Evolutionary conservation across 2,329 filamentous ascomycete genomes (phyloP), one percentile per base, ranked within the genome.

Genomic region (Ceratocystis ficicola): DNA sequence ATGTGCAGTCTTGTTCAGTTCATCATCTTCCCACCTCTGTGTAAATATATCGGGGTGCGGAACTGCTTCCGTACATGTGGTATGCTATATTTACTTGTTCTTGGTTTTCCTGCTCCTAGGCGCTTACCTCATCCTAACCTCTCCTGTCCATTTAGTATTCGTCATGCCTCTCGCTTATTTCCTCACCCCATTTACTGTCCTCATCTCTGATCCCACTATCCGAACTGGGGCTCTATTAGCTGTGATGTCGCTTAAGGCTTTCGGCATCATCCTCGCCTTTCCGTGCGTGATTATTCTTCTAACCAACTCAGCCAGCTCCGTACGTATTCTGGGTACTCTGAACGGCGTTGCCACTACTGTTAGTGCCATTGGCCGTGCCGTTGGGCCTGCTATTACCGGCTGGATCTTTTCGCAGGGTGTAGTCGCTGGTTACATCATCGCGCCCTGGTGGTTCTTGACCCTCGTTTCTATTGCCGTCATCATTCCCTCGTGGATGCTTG

Each of bases 331-430:
- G 4, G 92, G 91, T 1, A 96, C 92, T 0, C 77, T 97, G 65
- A 97, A 97, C 72, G 94, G 93, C 2, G 85, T 96, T 68, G 92
- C 90, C 0, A 96, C 92, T 0, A 88, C 87, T 66, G 84, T 92
- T 44, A 87, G 86, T 69, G 91, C 89, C 0, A 75, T 96, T 4
- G 93, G 92, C 1, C 80, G 92, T 62, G 92, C 90, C 0, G 72
- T 82, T 0, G 94, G 94, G 0, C 93, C 94, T 0, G 88, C 89
- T 0, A 74, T 87, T 44, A 82, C 85, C 0, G 93, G 93, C 0
- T 76, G 80, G 1, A 79, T 86, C 0, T 96, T 96, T 72, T 87
- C 85, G 0, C 84, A 83, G 76, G 93, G 93, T 0, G 84, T 90
- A 0, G 83, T 88, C 71, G 77, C 80, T 36, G 89, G 89, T 0